phyloP scores from a whole-genome alignment of 2,329 filamentous ascomycete species.

The Fusarium humuli region DNA sequence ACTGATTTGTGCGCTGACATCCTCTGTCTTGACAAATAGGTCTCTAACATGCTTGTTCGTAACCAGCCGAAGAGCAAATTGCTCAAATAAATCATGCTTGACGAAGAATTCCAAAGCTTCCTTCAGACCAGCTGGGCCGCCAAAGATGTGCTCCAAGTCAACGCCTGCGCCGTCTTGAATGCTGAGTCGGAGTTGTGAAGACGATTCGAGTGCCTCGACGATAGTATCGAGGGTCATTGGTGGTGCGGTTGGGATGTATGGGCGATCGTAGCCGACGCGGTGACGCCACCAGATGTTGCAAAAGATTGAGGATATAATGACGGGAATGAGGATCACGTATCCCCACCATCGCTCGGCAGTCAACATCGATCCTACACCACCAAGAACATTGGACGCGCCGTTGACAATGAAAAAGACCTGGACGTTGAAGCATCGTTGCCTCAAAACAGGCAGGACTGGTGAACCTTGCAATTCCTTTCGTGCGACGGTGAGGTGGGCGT shows the following conservation, averaged over 20 bases:
- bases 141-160: slow-evolving; percentile 9
- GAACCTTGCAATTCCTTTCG: slow-evolving; percentile 44
- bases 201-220: slow-evolving; percentile 16
- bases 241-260: slow-evolving; percentile 4
- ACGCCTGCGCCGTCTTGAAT: slow-evolving; percentile 13
- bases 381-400: slow-evolving; percentile 59
- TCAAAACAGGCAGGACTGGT: slow-evolving; percentile 47
- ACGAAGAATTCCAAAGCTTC: slow-evolving; percentile 23
- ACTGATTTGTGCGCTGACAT: not conserved
- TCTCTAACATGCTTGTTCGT: not conserved
- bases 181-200: slow-evolving; percentile 12
- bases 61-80: slow-evolving; percentile 24
- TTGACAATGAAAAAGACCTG: slow-evolving; percentile 59
- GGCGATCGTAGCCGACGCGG: slow-evolving; percentile 57
- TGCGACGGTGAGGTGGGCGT: slow-evolving; percentile 51
- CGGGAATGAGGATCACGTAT: slow-evolving; percentile 63
- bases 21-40: not conserved
- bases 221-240: slow-evolving; percentile 5
- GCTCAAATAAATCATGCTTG: slow-evolving; percentile 35
- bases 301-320: slow-evolving; percentile 58
- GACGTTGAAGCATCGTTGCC: slow-evolving; percentile 51
- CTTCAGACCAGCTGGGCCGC: not conserved
- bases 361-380: slow-evolving; percentile 62
- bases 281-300: slow-evolving; percentile 63
- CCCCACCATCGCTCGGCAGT: slow-evolving; percentile 65